These are phyloP conservation scores for Protomyces inouyei DNA, from an alignment of 1,139 yeast genomes.

Conservation along the genomic window DNA sequence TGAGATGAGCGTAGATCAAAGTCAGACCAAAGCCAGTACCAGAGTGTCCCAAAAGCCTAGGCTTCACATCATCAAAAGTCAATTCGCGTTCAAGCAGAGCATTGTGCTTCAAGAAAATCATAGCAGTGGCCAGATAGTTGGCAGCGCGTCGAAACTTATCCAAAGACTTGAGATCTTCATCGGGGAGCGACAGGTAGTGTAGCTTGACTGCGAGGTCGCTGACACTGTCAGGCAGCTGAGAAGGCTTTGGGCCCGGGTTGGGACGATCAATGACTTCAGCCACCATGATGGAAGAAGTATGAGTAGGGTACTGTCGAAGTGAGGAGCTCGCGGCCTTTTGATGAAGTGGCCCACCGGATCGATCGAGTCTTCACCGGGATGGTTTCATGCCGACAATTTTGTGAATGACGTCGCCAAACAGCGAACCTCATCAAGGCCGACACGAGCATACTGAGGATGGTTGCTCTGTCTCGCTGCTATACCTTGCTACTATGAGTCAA, in stretches of 20 bases:
- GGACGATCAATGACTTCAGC: conserved; percentile 26
- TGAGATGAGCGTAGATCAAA: conserved; percentile 32
- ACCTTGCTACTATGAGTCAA: neutral
- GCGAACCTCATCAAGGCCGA: neutral
- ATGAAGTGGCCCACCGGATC: neutral
- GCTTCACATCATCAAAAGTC: conserved; percentile 31
- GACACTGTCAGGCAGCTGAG: conserved; percentile 32
- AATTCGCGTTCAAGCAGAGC: conserved; percentile 29
- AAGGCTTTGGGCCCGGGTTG: conserved; percentile 33
- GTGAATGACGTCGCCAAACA: neutral
- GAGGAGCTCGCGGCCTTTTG: neutral
- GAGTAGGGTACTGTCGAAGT: neutral
- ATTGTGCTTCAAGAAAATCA: conserved; percentile 32
- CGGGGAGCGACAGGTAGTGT: conserved; percentile 27
- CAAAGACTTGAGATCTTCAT: conserved; percentile 30
- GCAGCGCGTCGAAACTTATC: conserved; percentile 31
- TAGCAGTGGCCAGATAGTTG: conserved; percentile 33
- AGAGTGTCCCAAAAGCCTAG: conserved; percentile 33
- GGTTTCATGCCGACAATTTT: neutral
- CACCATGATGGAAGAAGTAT: conserved; percentile 3
- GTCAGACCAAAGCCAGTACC: conserved; percentile 31
- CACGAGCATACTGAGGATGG: too few relatives aligned
- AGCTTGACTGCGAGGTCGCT: conserved; percentile 30
- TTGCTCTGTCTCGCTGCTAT: neutral
- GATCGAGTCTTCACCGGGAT: neutral